These are phyloP conservation scores for Blechomonas ayalai DNA, from an alignment of 208 protist genomes.

Conservation along the genomic window DNA sequence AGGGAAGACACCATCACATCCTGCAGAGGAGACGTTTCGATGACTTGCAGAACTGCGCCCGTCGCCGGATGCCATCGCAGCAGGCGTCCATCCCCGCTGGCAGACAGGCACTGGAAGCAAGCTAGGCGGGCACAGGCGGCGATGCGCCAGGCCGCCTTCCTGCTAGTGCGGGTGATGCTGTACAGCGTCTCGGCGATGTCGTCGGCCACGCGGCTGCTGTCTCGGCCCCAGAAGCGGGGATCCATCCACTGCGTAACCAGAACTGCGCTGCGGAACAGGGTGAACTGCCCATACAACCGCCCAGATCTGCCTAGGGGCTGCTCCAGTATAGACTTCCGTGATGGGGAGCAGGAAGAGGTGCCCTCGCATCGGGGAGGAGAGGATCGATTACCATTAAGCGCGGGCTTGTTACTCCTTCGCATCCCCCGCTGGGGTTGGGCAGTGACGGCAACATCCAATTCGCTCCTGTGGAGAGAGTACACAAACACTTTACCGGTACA, in stretches of 20 bases:
- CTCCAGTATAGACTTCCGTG: too few species aligned
- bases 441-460: conserved; percentile 1
- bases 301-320: background rate
- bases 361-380: too few species aligned
- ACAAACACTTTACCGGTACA: conserved; percentile 43
- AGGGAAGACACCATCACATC: conserved; percentile 57
- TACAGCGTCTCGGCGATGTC: conserved; percentile 13
- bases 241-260: conserved; percentile 54
- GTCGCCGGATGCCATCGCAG: conserved; percentile 59
- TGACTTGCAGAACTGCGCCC: conserved; percentile 50
- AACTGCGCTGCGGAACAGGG: conserved; percentile 23
- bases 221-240: conserved; percentile 48
- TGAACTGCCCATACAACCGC: conserved; percentile 29
- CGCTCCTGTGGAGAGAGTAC: conserved; percentile 50
- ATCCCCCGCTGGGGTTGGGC: background rate
- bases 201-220: conserved; percentile 9
- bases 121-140: conserved; percentile 35
- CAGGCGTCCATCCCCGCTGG: conserved; percentile 32
- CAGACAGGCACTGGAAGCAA: conserved; percentile 59
- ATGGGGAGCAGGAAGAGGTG: too few species aligned
- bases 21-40: conserved; percentile 27
- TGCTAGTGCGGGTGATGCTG: conserved; percentile 4
- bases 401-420: background rate
- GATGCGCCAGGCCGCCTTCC: conserved; percentile 19
- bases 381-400: background rate